phyloP scores from a whole-genome alignment of 2,329 filamentous ascomycete species.

The Sarocladium oryzae region DNA sequence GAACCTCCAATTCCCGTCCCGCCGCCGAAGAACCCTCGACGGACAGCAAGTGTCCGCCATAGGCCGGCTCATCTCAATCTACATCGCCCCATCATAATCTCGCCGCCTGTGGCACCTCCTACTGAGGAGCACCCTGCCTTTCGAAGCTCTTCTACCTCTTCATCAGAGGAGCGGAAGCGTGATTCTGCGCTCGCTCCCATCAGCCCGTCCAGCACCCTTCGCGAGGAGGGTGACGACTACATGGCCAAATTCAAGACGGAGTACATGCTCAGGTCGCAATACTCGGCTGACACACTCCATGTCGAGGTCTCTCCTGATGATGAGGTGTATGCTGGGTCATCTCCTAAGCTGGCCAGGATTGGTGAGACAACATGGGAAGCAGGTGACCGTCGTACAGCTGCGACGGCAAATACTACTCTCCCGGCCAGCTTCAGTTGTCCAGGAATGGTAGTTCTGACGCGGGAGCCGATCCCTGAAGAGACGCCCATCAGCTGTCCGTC shows the following conservation, averaged over 20 bases:
- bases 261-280: background rate
- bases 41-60: background rate
- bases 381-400: constrained; percentile 2
- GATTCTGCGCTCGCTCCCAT: constrained; percentile 49
- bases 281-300: background rate
- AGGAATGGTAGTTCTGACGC: background rate
- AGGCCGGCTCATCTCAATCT: background rate
- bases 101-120: constrained; percentile 33
- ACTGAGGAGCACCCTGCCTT: constrained; percentile 49
- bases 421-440: background rate
- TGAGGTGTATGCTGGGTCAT: background rate
- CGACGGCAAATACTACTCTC: background rate
- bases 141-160: constrained; percentile 26
- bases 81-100: constrained; percentile 23
- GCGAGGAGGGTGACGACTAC: constrained; percentile 8
- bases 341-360: constrained; percentile 1
- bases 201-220: constrained; percentile 23
- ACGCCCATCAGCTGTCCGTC: constrained; percentile 2
- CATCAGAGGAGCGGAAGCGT: constrained; percentile 39
- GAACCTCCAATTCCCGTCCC: constrained; percentile 26
- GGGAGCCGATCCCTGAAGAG: constrained; percentile 2
- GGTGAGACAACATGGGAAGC: constrained; percentile 5
- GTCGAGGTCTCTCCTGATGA: constrained; percentile 28
- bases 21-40: background rate
- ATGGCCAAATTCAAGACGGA: constrained; percentile 4